These are phyloP conservation scores for Phellopilus nigrolimitatus DNA, from an alignment of 1,284 basidiomycete genomes.

Conservation along the genomic window DNA sequence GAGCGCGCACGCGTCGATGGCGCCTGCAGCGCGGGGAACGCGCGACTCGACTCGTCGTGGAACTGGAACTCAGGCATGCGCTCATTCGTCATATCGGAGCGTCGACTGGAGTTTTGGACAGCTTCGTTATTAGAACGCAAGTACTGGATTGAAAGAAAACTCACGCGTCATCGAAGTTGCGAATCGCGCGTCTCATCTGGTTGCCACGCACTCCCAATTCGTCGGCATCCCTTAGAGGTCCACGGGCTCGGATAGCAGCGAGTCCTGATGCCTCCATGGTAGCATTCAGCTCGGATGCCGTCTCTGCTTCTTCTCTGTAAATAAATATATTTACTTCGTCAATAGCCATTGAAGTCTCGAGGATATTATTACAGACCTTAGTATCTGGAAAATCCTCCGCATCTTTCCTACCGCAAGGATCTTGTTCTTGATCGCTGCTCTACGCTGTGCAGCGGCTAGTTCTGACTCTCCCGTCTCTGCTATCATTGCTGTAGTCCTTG, in stretches of 20 bases:
- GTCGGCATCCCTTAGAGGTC: constrained; percentile 36
- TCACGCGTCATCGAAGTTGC: constrained; percentile 88
- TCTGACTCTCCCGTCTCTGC: constrained; percentile 39
- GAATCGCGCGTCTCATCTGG: constrained; percentile 77
- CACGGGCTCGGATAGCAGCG: constrained; percentile 32
- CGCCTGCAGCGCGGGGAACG: constrained; percentile 47
- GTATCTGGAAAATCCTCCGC: constrained; percentile 85
- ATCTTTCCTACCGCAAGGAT: constrained; percentile 92
- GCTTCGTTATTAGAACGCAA: neutral
- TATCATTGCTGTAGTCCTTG: constrained; percentile 33
- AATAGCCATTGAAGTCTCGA: constrained; percentile 8
- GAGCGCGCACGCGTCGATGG: constrained; percentile 56
- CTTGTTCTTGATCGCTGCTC: constrained; percentile 91
- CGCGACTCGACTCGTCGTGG: constrained; percentile 31
- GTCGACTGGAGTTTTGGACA: constrained; percentile 49
- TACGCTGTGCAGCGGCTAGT: constrained; percentile 42
- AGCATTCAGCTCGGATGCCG: constrained; percentile 82
- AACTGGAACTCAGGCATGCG: constrained; percentile 67
- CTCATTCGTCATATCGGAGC: constrained; percentile 91
- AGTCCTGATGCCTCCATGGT: constrained; percentile 28
- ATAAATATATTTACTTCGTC: neutral
- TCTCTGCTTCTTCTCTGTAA: constrained; percentile 87
- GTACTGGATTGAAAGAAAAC: constrained; percentile 27
- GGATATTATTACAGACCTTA: constrained; percentile 54
- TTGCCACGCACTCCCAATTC: constrained; percentile 49